Conservation (phyloP, 768 basidiomycete genomes). For the Termitomyces titanicus region DNA sequence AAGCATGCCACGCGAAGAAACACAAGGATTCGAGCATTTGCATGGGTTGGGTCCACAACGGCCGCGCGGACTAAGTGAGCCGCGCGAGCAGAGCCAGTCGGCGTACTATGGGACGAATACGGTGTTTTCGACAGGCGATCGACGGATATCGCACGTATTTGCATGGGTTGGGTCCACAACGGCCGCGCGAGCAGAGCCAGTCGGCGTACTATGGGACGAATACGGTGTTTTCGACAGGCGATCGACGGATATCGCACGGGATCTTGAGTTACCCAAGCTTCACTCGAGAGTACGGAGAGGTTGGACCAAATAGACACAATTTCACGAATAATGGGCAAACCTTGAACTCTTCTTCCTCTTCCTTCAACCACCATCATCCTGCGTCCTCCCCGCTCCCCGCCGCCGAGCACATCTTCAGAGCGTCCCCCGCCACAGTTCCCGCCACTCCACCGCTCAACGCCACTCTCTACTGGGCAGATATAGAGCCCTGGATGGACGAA, state of each 20-base stretch:
- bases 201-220: conserved; percentile 13
- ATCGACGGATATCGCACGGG: conserved; percentile 27
- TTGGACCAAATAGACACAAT: conserved; percentile 45
- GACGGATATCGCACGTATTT: conserved; percentile 27
- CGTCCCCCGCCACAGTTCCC: conserved; percentile 17
- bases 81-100: conserved; percentile 18
- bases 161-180: conserved; percentile 25
- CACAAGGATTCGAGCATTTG: conserved; percentile 36
- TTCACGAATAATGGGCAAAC: conserved; percentile 21
- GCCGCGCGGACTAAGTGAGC: conserved; percentile 16
- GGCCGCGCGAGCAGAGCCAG: conserved; percentile 19
- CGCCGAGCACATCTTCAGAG: conserved; percentile 24
- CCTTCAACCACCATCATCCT: conserved; percentile 44
- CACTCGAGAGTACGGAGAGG: conserved; percentile 25
- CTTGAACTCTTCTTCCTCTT: conserved; percentile 34
- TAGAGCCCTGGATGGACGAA: conserved; percentile 98
- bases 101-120: conserved; percentile 15
- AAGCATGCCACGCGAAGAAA: conserved; percentile 41
- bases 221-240: conserved; percentile 20
- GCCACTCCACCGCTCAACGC: conserved; percentile 31
- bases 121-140: conserved; percentile 25
- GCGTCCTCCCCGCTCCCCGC: conserved; percentile 27
- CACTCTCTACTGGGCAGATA: conserved; percentile 83
- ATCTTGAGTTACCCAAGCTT: conserved; percentile 16
- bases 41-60: conserved; percentile 27